A percentile compares a stretch with the other conserved stretches of the same genome.
Evolutionary conservation across 768 basidiomycete species (phyloP).

Genomic region (Plicaturopsis crispa): DNA sequence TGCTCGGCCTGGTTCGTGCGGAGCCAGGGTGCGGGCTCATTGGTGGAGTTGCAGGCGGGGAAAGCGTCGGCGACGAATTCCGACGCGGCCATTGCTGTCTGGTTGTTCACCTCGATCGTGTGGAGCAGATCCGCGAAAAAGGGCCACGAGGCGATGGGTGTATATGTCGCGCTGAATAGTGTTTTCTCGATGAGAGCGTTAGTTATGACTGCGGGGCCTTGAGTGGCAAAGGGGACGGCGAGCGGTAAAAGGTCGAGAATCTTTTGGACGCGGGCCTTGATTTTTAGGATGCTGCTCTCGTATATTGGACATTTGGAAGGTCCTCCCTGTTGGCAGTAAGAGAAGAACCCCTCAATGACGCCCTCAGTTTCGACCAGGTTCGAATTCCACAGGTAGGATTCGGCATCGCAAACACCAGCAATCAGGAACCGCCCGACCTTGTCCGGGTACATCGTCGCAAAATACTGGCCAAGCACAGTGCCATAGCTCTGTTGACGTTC

Average conservation of each 20-base stretch:
- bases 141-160: background rate
- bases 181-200: background rate
- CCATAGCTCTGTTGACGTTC: constrained; percentile 1
- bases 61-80: background rate
- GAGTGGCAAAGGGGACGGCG: background rate
- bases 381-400: constrained; percentile 15
- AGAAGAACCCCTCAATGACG: constrained; percentile 9
- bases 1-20: background rate
- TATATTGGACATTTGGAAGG: constrained; percentile 15
- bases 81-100: background rate
- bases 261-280: constrained; percentile 10
- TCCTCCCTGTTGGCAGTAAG: constrained; percentile 15
- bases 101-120: background rate
- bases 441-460: constrained; percentile 23
- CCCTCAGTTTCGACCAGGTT: constrained; percentile 17
- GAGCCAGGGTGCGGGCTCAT: background rate
- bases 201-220: background rate
- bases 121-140: background rate
- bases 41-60: background rate
- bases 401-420: constrained; percentile 20
- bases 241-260: background rate
- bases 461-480: constrained; percentile 11
- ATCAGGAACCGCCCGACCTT: constrained; percentile 21
- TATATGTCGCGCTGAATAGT: background rate
- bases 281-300: constrained; percentile 10